A percentile compares a stretch with the other conserved stretches of the same genome.
These are phyloP conservation scores for Coemansia sp. DNA, from an alignment of 192 early-diverging fungal genomes.

Conservation along the genomic window DNA sequence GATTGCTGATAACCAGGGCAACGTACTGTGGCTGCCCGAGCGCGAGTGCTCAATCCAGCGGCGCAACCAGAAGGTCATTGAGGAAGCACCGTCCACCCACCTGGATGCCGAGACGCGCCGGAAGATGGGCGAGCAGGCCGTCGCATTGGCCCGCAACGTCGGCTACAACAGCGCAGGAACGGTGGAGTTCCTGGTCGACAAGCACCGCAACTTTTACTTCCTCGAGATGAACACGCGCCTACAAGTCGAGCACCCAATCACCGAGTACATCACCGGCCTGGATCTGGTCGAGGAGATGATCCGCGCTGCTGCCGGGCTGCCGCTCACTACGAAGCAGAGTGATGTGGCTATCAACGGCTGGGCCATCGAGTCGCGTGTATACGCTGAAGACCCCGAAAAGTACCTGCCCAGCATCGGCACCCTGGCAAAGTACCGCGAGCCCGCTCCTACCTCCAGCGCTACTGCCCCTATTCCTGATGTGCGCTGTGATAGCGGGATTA, in stretches of 20 bases:
- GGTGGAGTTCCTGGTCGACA: slow-evolving; percentile 92
- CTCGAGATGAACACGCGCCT: slow-evolving; percentile 98
- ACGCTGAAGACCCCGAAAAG: slow-evolving; percentile 92
- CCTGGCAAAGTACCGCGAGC: slow-evolving; percentile 80
- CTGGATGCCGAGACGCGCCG: slow-evolving; percentile 61
- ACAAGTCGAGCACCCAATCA: slow-evolving; percentile 97
- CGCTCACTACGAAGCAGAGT: slow-evolving; percentile 61
- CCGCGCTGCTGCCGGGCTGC: slow-evolving; percentile 76
- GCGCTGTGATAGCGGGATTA: slow-evolving; percentile 90
- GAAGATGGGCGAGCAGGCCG: slow-evolving; percentile 79
- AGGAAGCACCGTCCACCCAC: slow-evolving; percentile 82
- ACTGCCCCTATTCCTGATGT: slow-evolving; percentile 54
- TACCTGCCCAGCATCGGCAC: slow-evolving; percentile 91
- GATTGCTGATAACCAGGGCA: slow-evolving; percentile 78
- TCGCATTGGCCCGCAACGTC: slow-evolving; percentile 82
- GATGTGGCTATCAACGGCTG: slow-evolving; percentile 80
- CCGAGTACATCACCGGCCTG: slow-evolving; percentile 94
- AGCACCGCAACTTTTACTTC: slow-evolving; percentile 89
- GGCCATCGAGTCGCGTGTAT: slow-evolving; percentile 93
- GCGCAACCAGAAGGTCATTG: slow-evolving; percentile 95
- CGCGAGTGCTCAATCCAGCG: slow-evolving; percentile 98
- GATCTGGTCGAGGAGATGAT: slow-evolving; percentile 97
- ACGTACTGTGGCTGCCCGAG: slow-evolving; percentile 86
- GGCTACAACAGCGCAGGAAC: slow-evolving; percentile 96
- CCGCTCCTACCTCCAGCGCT: too few species aligned